A percentile compares a stretch with the other conserved stretches of the same genome.
Conservation (phyloP, 352 stramenopile species). For the Phytopythium cucurbitacearum region DNA sequence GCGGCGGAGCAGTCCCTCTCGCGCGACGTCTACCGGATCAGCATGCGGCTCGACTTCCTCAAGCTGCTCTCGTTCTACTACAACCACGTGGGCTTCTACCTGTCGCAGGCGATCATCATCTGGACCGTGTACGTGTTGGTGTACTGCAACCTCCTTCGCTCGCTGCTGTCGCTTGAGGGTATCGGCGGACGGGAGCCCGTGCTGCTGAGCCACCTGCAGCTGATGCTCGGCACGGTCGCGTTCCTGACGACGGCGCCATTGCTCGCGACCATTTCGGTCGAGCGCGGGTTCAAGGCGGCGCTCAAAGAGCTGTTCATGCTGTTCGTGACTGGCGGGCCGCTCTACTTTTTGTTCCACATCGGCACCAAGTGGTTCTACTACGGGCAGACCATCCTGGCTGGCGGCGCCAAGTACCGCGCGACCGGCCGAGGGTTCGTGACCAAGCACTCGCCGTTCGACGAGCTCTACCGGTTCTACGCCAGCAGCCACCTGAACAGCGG, state of each 20-base stretch:
- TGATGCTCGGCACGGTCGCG: constrained; percentile 95
- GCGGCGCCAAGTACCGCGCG: constrained; percentile 97
- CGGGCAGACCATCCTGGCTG: constrained; percentile 97
- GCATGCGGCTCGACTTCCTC: constrained; percentile 97
- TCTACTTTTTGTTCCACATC: constrained; percentile 99
- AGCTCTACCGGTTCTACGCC: constrained; percentile 98
- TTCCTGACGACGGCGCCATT: constrained; percentile 97
- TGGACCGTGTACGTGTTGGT: constrained; percentile 97
- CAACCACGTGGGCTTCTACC: constrained; percentile 98
- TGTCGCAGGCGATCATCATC: constrained; percentile 97
- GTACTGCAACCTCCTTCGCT: constrained; percentile 94
- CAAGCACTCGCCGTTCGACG: constrained; percentile 97
- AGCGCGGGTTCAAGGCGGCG: constrained; percentile 95
- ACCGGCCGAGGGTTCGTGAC: constrained; percentile 98
- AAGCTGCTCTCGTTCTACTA: constrained; percentile 99
- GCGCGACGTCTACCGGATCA: constrained; percentile 97
- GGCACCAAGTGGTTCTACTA: constrained; percentile 99
- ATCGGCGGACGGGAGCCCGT: constrained; percentile 91
- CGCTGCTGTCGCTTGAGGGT: constrained; percentile 91
- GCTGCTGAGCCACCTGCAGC: constrained; percentile 92
- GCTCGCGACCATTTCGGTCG: constrained; percentile 96
- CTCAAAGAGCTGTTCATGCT: constrained; percentile 93
- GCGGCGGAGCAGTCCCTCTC: constrained; percentile 98
- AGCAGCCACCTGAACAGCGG: constrained; percentile 97
- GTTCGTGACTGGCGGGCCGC: constrained; percentile 94